Evolutionary conservation across 2,329 filamentous ascomycete genomes (phyloP).

Genomic region (Thelonectria blattea): DNA sequence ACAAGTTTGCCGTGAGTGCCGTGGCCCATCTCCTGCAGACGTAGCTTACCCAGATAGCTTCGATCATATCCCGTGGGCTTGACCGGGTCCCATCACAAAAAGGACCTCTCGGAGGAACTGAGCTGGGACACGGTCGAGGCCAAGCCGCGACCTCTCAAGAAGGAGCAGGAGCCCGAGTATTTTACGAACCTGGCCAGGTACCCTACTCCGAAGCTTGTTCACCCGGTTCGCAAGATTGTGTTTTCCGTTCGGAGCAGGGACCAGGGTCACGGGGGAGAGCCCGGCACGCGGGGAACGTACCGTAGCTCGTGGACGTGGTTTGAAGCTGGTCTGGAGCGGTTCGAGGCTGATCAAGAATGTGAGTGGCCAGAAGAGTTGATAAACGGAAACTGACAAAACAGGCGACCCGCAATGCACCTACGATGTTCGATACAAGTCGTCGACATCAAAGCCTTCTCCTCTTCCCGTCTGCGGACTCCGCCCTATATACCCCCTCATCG

Average conservation of each 20-base stretch:
- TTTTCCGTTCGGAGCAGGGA: constrained; percentile 64
- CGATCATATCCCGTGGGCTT: constrained; percentile 49
- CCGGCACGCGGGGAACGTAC: constrained; percentile 47
- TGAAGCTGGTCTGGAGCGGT: constrained; percentile 64
- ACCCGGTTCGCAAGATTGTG: constrained; percentile 65
- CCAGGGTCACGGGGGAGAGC: constrained; percentile 60
- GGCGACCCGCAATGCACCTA: constrained; percentile 41
- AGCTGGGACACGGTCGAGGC: constrained; percentile 41
- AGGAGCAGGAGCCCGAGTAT: constrained; percentile 37
- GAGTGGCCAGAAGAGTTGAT: constrained; percentile 9
- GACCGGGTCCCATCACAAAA: constrained; percentile 35
- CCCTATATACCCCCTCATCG: constrained; percentile 43
- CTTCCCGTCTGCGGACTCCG: constrained; percentile 46
- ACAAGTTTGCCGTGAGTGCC: constrained; percentile 44
- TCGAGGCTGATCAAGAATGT: constrained; percentile 48
- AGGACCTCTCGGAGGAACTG: constrained; percentile 37
- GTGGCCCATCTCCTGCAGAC: background rate
- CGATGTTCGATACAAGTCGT: constrained; percentile 37
- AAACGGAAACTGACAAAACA: background rate
- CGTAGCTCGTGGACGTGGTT: constrained; percentile 66
- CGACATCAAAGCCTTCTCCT: constrained; percentile 25
- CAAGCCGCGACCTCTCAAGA: constrained; percentile 35
- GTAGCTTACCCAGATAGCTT: constrained; percentile 36
- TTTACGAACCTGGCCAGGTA: constrained; percentile 47
- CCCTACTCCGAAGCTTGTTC: constrained; percentile 48